Evolutionary conservation across 768 basidiomycete species (phyloP), one percentile per base, ranked within the genome.

Genomic region (Rhodotorula sphaerocarpa): DNA sequence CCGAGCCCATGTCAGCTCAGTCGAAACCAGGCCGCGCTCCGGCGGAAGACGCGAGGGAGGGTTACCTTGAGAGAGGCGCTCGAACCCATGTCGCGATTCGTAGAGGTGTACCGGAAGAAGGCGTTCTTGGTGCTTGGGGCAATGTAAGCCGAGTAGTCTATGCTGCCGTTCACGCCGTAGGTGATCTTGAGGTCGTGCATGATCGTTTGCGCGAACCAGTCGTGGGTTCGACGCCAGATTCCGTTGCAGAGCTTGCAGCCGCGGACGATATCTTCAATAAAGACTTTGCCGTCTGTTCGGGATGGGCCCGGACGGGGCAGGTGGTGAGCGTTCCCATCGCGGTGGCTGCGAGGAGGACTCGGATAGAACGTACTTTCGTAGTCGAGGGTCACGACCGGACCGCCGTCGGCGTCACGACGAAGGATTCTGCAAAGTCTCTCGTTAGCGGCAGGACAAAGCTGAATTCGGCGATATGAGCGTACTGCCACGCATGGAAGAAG

Each of bases 401-500:
- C 63, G 18, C 63, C 63, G 27, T 54, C 46, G 5, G 42, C 58
- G 39, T 65, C 63, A 10, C 63, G 47, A 7, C 63, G 39, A 5
- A 65, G 44, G 28, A 65, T 52, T 25, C 59, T 62, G 25, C 20
- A 16, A 15, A 12, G 3, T 3, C 14, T 20, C 7, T 31, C 7
- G 34, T 41, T 7, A 39, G 30, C 5, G 18, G 25, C 36, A 9
- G 39, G 51, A 9, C 39, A 12, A 27, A 23, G 14, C 2, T 1
- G 6, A 21, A n/a, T 21, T 10, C 3, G 28, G 30, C 15, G n/a
- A 30, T 28, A 36, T 6, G 12, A 18, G 14, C 54, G 27, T 42
- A 55, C 51, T 65, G 63, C 63, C 57, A 59, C 0, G 63, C 30
- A 39, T 65, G 63, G 50, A 51, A 50, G 30, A 65, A 65, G 12